Conservation (phyloP, 257 asterid species). For the Solanum raphanifolium region DNA sequence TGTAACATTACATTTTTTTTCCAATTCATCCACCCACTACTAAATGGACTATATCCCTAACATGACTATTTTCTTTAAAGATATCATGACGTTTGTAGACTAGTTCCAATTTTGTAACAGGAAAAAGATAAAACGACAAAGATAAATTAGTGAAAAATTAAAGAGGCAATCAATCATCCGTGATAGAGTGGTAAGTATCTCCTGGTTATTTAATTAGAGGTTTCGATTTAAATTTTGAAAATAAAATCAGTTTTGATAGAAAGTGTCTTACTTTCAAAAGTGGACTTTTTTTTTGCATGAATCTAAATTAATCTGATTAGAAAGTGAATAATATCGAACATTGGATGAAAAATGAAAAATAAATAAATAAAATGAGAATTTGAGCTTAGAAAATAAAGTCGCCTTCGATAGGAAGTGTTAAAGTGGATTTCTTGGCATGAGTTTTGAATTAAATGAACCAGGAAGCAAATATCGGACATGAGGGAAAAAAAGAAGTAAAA, state of each 20-base stretch:
- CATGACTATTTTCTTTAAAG: neutral
- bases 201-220: neutral
- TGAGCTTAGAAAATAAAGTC: neutral
- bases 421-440: neutral
- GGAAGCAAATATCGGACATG: neutral
- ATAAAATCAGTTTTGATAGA: neutral
- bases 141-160: neutral
- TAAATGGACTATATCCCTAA: neutral
- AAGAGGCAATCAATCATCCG: neutral
- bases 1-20: neutral
- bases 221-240: neutral
- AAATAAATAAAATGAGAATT: neutral
- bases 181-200: neutral
- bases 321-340: neutral
- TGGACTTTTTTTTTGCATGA: neutral
- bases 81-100: slow-evolving; percentile 9
- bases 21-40: slow-evolving; percentile 15
- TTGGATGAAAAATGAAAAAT: neutral
- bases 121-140: neutral
- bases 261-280: neutral
- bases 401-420: neutral
- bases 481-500: neutral
- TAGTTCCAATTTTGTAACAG: slow-evolving; percentile 5
- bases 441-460: neutral
- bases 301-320: neutral